These are phyloP conservation scores for Arachnopeziza araneosa DNA, from an alignment of 2,329 filamentous ascomycete species.

Conservation along the genomic window DNA sequence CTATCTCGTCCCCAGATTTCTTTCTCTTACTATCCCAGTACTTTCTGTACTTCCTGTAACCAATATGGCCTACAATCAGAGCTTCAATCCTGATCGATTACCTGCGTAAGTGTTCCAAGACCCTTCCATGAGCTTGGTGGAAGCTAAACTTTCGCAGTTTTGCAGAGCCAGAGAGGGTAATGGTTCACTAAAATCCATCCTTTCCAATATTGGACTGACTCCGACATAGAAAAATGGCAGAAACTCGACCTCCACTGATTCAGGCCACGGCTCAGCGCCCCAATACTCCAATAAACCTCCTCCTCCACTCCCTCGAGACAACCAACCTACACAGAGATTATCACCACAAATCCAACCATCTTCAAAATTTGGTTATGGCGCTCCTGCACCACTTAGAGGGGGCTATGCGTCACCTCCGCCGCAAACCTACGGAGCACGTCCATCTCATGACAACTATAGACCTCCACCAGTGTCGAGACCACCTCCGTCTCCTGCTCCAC, in stretches of 20 bases:
- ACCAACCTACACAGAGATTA: slow-evolving; percentile 13
- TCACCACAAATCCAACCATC: slow-evolving; percentile 25
- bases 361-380: slow-evolving; percentile 24
- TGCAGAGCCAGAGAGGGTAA: slow-evolving; percentile 43
- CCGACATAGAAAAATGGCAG: slow-evolving; percentile 6
- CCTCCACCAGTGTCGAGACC: slow-evolving; percentile 54
- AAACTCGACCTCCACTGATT: slow-evolving; percentile 17
- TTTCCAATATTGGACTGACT: background rate
- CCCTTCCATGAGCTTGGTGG: slow-evolving; percentile 8
- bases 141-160: slow-evolving; percentile 35
- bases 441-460: slow-evolving; percentile 35
- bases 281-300: slow-evolving; percentile 25
- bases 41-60: slow-evolving; percentile 1
- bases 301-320: slow-evolving; percentile 23
- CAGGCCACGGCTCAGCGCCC: slow-evolving; percentile 31
- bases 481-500: slow-evolving; percentile 57
- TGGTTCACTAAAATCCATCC: slow-evolving; percentile 1
- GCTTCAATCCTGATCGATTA: slow-evolving; percentile 90
- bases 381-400: slow-evolving; percentile 26
- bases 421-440: slow-evolving; percentile 30
- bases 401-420: slow-evolving; percentile 42
- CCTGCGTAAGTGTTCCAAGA: slow-evolving; percentile 62
- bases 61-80: slow-evolving; percentile 87
- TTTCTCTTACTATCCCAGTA: slow-evolving; percentile 1
- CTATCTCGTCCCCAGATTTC: background rate